Percentiles rank a stretch among this genome's conserved stretches.
phyloP scores from a whole-genome alignment of 2,329 filamentous ascomycete genomes.

The Endoconidiophora laricicola region DNA sequence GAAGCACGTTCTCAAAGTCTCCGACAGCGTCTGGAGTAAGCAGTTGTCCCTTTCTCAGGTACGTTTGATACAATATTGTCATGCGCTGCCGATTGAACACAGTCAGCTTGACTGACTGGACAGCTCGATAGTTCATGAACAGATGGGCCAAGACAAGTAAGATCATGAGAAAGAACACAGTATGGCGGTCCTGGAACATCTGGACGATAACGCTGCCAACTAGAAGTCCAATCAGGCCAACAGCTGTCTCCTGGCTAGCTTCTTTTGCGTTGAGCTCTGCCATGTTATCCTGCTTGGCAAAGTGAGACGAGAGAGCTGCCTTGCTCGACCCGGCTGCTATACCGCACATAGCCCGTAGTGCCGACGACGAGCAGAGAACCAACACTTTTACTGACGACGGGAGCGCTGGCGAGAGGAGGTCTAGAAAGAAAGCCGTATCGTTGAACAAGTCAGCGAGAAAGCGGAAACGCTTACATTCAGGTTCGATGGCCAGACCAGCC shows the following conservation, averaged over 20 bases:
- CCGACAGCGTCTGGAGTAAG: constrained; percentile 52
- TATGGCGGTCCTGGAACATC: constrained; percentile 48
- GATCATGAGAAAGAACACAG: constrained; percentile 60
- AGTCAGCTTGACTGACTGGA: constrained; percentile 67
- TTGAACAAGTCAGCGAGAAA: constrained; percentile 81
- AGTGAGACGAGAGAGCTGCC: constrained; percentile 80
- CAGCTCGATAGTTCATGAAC: constrained; percentile 70
- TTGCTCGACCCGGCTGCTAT: constrained; percentile 84
- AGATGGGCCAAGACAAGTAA: constrained; percentile 61
- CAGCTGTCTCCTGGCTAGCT: constrained; percentile 85
- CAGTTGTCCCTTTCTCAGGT: constrained; percentile 32
- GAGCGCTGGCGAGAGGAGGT: constrained; percentile 62
- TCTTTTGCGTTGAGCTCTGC: constrained; percentile 92
- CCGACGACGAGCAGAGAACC: constrained; percentile 33
- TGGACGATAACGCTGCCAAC: constrained; percentile 69
- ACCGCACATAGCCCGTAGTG: constrained; percentile 54
- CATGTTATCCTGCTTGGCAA: constrained; percentile 71
- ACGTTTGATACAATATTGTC: constrained; percentile 53
- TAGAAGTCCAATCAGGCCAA: constrained; percentile 76
- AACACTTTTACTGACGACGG: constrained; percentile 34
- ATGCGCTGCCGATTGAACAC: constrained; percentile 77
- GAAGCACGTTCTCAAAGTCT: constrained; percentile 44
- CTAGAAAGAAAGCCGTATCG: constrained; percentile 71
- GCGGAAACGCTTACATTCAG: constrained; percentile 80
- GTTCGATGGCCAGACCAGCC: constrained; percentile 67